Evolutionary conservation across 2,329 filamentous ascomycete genomes (phyloP).

Genomic region (Alternaria longipes): DNA sequence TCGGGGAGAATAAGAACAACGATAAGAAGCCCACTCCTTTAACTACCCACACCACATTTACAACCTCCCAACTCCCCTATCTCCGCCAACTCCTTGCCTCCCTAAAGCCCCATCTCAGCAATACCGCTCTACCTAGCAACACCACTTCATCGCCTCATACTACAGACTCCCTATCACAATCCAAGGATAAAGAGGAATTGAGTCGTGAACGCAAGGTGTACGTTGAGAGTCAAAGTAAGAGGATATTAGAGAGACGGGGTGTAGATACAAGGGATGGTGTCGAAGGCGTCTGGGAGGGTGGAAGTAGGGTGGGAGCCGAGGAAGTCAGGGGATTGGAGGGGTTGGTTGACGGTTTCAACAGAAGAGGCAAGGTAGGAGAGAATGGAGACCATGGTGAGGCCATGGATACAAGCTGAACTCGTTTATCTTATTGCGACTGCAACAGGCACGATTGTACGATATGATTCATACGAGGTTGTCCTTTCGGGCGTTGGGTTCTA

Average conservation of each 20-base stretch:
- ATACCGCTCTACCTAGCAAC: slow-evolving; percentile 41
- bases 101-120: slow-evolving; percentile 70
- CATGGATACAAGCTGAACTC: slow-evolving; percentile 36
- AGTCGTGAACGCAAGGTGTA: slow-evolving; percentile 79
- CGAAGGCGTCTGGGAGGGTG: slow-evolving; percentile 41
- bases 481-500: not conserved
- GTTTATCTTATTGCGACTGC: not conserved
- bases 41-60: slow-evolving; percentile 78
- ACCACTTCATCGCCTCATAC: slow-evolving; percentile 17
- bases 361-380: slow-evolving; percentile 4
- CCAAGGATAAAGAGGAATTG: slow-evolving; percentile 55
- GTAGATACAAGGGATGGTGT: slow-evolving; percentile 62
- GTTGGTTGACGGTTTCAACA: slow-evolving; percentile 29
- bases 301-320: slow-evolving; percentile 31
- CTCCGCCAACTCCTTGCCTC: slow-evolving; percentile 75
- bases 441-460: not conserved
- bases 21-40: slow-evolving; percentile 57
- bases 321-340: slow-evolving; percentile 46
- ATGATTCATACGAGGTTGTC: not conserved
- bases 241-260: slow-evolving; percentile 78
- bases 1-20: slow-evolving; percentile 5
- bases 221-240: slow-evolving; percentile 79
- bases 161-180: not conserved
- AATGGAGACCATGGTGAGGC: slow-evolving; percentile 25
- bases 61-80: slow-evolving; percentile 82